Evolutionary conservation across 2,329 filamentous ascomycete species (phyloP).

Genomic region (Hymenoscyphus scutula): DNA sequence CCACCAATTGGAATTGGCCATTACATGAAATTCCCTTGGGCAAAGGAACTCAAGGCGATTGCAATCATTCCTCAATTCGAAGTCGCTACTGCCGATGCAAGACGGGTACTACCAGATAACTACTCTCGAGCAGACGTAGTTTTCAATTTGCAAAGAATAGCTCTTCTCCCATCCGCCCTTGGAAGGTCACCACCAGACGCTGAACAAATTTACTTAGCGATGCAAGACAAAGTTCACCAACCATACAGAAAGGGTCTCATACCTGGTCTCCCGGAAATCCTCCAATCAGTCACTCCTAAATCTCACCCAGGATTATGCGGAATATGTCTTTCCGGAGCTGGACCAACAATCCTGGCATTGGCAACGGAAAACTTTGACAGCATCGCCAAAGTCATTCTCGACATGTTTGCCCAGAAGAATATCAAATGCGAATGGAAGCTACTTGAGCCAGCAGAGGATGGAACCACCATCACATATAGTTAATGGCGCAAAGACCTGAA

Average conservation of each 20-base stretch:
- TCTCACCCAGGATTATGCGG: conserved; percentile 86
- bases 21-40: conserved; percentile 94
- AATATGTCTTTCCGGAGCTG: conserved; percentile 91
- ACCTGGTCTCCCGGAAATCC: conserved; percentile 85
- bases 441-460: conserved; percentile 79
- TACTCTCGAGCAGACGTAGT: conserved; percentile 81
- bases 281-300: conserved; percentile 84
- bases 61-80: conserved; percentile 96
- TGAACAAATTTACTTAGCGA: conserved; percentile 91
- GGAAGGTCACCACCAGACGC: conserved; percentile 88
- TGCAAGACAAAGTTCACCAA: conserved; percentile 99
- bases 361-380: conserved; percentile 86
- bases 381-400: conserved; percentile 78
- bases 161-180: conserved; percentile 83
- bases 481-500: conserved; percentile 17
- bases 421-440: conserved; percentile 85
- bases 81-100: conserved; percentile 88
- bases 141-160: conserved; percentile 94
- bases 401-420: conserved; percentile 66
- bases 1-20: conserved; percentile 93
- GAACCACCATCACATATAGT: conserved; percentile 33
- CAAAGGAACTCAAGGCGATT: conserved; percentile 91
- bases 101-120: conserved; percentile 75
- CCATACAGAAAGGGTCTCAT: conserved; percentile 91
- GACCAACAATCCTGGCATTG: conserved; percentile 89